Percentiles rank a stretch among this genome's conserved stretches.
Evolutionary conservation across 2,329 filamentous ascomycete genomes (phyloP).

Genomic region (Blastomyces emzantsi): DNA sequence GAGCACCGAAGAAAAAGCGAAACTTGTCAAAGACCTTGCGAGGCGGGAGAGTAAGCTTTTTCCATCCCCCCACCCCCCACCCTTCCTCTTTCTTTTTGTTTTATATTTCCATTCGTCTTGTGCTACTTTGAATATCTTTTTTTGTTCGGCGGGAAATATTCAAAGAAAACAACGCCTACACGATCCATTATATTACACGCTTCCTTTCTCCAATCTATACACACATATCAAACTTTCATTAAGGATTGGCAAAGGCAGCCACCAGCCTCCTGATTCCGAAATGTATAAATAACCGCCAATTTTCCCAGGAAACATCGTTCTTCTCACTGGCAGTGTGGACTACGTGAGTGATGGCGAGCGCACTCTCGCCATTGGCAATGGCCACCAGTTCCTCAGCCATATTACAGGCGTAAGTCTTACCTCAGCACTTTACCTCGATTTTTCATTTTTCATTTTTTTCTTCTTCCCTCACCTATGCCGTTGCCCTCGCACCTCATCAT

Average conservation of each 20-base stretch:
- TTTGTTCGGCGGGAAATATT: not conserved
- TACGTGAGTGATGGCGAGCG: constrained; percentile 64
- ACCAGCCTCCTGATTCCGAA: not conserved
- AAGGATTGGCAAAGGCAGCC: not conserved
- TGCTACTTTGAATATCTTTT: not conserved
- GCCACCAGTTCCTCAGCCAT: constrained; percentile 51
- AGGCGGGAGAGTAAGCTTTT: constrained; percentile 45
- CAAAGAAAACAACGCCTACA: not conserved
- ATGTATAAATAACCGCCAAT: not conserved
- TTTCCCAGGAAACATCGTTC: constrained; percentile 50
- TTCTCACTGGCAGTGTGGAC: constrained; percentile 75
- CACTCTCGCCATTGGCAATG: constrained; percentile 64
- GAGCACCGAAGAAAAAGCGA: constrained; percentile 47
- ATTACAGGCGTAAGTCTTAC: constrained; percentile 35
- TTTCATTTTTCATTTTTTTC: too few species aligned
- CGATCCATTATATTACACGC: not conserved
- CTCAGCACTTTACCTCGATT: not conserved
- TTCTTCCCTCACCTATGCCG: not conserved
- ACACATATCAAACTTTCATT: not conserved
- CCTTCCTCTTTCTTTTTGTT: too few species aligned
- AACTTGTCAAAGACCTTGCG: constrained; percentile 59
- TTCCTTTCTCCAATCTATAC: not conserved
- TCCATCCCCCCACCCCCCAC: not conserved
- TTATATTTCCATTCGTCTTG: too few species aligned
- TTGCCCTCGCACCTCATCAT: too few species aligned